Base-by-base conservation (phyloP, 23 red algal genomes). In the Gracilariopsis chorda region DNA sequence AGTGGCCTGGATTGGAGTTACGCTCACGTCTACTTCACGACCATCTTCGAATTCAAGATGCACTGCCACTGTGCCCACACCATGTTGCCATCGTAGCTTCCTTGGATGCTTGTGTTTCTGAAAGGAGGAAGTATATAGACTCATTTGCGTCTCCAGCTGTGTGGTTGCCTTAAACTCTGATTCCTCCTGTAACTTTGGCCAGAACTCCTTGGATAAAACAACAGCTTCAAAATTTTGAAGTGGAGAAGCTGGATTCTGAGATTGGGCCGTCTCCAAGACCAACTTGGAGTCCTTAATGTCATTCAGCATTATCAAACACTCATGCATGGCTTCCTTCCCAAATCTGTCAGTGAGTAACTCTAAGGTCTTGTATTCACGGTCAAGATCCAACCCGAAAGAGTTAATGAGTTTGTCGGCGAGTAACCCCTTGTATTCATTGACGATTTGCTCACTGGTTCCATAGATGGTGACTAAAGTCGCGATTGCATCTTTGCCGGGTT, bases 301-400 rank as follows among this genome's bases (percentile, higher is more conserved):
- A 35, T 88, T 70, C 79, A 94, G 77, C 91, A 94, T 94, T 28
- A 94, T 94, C 20, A 62, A 41, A 52, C 91, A 94, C 48, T 86
- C 78, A 77, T 84, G 91, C 62, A 94, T 81, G 12, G 79, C 75
- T 4, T 75, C 61, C 57, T 67, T 71, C n/a, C 91, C 91, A 49
- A 94, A 94, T 28, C 91, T 78, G 3, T 88, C 63, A 7, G 77
- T 83, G 17, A 94, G 57, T 7, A 94, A 55, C 48, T 86, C 79
- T 21, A 78, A 52, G 7, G 65, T 59, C 44, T 59, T 61, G 62
- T 71, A 78, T 35, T 94, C 91, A 23, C 76, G 47, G 9, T 94
- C 68, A 41, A 94, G 41, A 19, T 94, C 82, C 46, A 94, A 8
- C 23, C 79, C 91, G 24, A 94, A 75, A 51, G 43, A 46, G 67